Evolutionary conservation across 2,329 filamentous ascomycete species (phyloP), one percentile per base, ranked within the genome.

Genomic region (Botrytis fabae): DNA sequence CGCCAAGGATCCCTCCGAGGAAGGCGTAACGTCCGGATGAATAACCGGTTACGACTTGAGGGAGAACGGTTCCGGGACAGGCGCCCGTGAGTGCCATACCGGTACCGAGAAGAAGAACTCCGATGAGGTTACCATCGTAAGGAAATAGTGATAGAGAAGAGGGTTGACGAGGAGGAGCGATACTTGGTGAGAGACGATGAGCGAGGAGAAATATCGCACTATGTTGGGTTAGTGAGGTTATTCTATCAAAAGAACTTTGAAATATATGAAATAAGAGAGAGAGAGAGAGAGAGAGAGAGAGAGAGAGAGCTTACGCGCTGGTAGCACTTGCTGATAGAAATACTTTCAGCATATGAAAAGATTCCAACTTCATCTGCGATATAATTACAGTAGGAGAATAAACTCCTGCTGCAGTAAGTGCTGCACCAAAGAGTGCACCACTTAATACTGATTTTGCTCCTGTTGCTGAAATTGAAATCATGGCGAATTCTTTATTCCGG

Each of bases 31-130:
- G 79, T 0, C 88, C 88, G 0, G 86, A 85, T 2, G 78, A 81
- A 4, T 90, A 82, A 1, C 87, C 86, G 20, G 85, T 82, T 2
- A 85, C 89, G 18, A 89, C 78, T 80, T 93, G 90, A 0, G 87
- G 86, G 66, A 91, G 85, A 9, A 91, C 85, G 0, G 89, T 91
- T 0, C 91, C 91, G 0, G 91, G 89, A 74, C 90, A 92, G 0
- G 90, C 87, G 14, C 89, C 90, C 0, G 89, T 87, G 25, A 92
- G 81, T 9, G 88, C 85, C 90, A 92, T 91, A 72, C 91, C 91
- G n/a, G 86, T 80, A 51, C 91, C 90, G 40, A 91, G 85, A 4
- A 92, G 81, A 25, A 84, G 78, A 7, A 90, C 91, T 72, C 91
- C 91, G 75, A 91, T 76, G 64, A 92, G 81, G 79, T 93, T 92